Evolutionary conservation across 1,139 yeast species (phyloP).

Genomic region (Pichia sp.): DNA sequence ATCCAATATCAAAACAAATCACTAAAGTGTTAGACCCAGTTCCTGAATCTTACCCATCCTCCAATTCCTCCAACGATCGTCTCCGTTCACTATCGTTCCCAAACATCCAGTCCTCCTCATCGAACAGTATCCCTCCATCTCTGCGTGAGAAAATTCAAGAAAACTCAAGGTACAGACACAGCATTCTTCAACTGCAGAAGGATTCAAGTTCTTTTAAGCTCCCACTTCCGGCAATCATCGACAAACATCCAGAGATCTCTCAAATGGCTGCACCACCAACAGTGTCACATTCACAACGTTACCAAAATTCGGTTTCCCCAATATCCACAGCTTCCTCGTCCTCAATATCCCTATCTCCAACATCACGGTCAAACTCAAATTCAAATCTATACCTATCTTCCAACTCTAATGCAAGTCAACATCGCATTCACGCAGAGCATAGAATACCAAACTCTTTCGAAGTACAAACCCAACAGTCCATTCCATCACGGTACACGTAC

Average conservation of each 20-base stretch:
- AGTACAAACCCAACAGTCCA: too few species aligned
- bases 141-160: constrained; percentile 5
- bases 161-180: constrained; percentile 5
- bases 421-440: too few species aligned
- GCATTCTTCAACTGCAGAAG: constrained; percentile 7
- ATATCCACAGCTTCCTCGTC: neutral
- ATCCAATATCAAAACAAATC: constrained; percentile 21
- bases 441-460: too few species aligned
- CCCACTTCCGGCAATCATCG: constrained; percentile 17
- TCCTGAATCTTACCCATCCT: neutral
- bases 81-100: neutral
- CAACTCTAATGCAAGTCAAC: too few species aligned
- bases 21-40: constrained; percentile 8
- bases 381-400: too few species aligned
- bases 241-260: constrained; percentile 7
- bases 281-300: neutral
- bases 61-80: neutral
- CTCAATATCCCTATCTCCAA: neutral
- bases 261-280: too few species aligned
- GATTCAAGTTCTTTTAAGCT: constrained; percentile 10
- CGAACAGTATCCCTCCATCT: neutral
- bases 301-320: neutral
- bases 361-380: too few species aligned
- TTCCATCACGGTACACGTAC: too few species aligned
- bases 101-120: neutral